Percentiles rank a stretch among this genome's conserved stretches.
Conservation (phyloP, 129 eudicot genomes). For the Chrysanthemum seticuspe region DNA sequence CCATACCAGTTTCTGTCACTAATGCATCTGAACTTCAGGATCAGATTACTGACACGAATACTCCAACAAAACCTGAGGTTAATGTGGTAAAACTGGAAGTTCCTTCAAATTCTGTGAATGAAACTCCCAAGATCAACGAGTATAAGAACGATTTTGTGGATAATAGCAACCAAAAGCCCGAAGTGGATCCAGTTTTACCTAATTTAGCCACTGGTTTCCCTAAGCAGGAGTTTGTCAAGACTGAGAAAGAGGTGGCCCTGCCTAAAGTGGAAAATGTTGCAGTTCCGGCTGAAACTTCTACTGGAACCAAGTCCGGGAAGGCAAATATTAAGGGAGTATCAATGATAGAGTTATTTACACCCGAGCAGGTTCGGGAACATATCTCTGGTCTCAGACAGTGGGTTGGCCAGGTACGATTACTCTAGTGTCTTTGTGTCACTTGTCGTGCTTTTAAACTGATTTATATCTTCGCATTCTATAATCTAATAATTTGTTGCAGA, state of each 20-base stretch:
- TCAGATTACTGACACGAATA: slow-evolving; percentile 29
- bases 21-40: slow-evolving; percentile 40
- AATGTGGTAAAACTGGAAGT: slow-evolving; percentile 48
- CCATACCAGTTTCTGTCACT: slow-evolving; percentile 35
- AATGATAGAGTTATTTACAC: slow-evolving; percentile 85
- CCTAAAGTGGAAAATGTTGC: slow-evolving; percentile 43
- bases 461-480: slow-evolving; percentile 7
- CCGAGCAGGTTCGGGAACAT: slow-evolving; percentile 89
- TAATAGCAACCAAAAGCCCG: slow-evolving; percentile 35
- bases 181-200: slow-evolving; percentile 31
- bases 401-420: slow-evolving; percentile 90
- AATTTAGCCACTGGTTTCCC: slow-evolving; percentile 37
- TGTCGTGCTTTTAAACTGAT: neutral
- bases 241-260: slow-evolving; percentile 57
- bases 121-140: slow-evolving; percentile 32
- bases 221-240: slow-evolving; percentile 44
- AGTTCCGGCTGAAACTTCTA: slow-evolving; percentile 44
- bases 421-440: neutral
- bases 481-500: slow-evolving; percentile 41
- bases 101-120: slow-evolving; percentile 32
- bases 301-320: slow-evolving; percentile 80
- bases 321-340: slow-evolving; percentile 91
- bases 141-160: slow-evolving; percentile 41
- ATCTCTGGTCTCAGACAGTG: slow-evolving; percentile 90
- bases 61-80: slow-evolving; percentile 52